Conservation (phyloP, 1,284 basidiomycete species). For the Austroboletus olivaceoglutinosus region DNA sequence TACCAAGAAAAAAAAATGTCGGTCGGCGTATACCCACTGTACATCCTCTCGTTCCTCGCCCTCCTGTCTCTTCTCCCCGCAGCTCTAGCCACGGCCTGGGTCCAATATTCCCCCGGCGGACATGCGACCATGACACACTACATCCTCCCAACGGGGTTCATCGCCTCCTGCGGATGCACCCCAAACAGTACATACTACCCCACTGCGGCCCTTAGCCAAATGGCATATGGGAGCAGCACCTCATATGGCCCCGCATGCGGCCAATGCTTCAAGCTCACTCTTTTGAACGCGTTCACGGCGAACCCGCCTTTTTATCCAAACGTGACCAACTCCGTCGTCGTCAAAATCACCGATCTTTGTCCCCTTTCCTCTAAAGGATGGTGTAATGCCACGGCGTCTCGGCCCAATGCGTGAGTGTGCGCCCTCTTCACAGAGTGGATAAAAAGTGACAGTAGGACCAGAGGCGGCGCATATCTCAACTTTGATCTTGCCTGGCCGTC, state of each 20-base stretch:
- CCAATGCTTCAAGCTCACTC: slow-evolving; percentile 71
- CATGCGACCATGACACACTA: slow-evolving; percentile 66
- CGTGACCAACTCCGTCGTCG: slow-evolving; percentile 57
- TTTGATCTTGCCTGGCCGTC: slow-evolving; percentile 79
- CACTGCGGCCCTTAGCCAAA: slow-evolving; percentile 72
- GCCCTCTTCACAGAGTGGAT: background rate
- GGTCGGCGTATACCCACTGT: background rate
- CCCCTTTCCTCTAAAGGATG: slow-evolving; percentile 58
- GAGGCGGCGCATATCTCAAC: slow-evolving; percentile 65
- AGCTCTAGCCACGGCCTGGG: slow-evolving; percentile 44
- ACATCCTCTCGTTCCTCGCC: slow-evolving; percentile 22
- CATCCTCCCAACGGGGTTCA: slow-evolving; percentile 53
- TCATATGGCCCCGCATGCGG: slow-evolving; percentile 74
- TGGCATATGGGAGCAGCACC: slow-evolving; percentile 72
- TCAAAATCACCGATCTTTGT: slow-evolving; percentile 76
- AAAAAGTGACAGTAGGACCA: slow-evolving; percentile 25
- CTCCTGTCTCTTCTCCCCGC: slow-evolving; percentile 26
- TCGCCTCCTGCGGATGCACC: slow-evolving; percentile 64
- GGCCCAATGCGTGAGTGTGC: slow-evolving; percentile 56
- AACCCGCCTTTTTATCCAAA: slow-evolving; percentile 69
- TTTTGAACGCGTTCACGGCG: slow-evolving; percentile 63
- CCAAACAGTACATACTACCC: slow-evolving; percentile 68
- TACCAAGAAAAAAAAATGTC: slow-evolving; percentile 14
- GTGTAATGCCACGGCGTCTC: slow-evolving; percentile 62
- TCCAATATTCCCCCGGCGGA: slow-evolving; percentile 54